Conservation (phyloP, 148 eudicot species). For the Rhododendron molle region DNA sequence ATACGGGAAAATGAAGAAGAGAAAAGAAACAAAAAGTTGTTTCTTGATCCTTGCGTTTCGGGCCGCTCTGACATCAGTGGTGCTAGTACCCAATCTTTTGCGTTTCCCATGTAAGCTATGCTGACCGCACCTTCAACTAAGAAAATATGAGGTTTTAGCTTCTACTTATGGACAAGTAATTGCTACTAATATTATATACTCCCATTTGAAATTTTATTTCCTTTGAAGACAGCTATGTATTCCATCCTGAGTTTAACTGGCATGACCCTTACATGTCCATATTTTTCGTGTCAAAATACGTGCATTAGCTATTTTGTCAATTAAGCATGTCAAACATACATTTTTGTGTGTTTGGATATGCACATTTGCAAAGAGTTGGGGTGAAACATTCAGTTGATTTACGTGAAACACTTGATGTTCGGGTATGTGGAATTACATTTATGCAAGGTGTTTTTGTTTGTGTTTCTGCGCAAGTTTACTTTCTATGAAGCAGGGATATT, state of each 20-base stretch:
- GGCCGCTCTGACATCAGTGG: conserved; percentile 38
- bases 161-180: neutral
- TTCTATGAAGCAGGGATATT: neutral
- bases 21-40: conserved; percentile 10
- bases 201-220: neutral
- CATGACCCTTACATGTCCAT: neutral
- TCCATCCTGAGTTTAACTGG: neutral
- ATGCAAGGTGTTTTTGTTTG: neutral
- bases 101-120: conserved; percentile 70
- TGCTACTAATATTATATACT: neutral
- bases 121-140: neutral
- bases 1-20: conserved; percentile 4
- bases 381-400: neutral
- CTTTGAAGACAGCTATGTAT: neutral
- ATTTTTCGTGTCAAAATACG: neutral
- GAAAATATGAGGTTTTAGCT: neutral
- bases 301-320: neutral
- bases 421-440: neutral
- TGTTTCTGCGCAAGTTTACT: neutral
- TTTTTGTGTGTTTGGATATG: neutral
- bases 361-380: neutral
- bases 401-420: neutral
- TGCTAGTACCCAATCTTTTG: conserved; percentile 43
- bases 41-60: conserved; percentile 26
- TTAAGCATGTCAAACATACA: neutral